phyloP scores from a whole-genome alignment of 108 stramenopile species.

The Bacterosira constricta region DNA sequence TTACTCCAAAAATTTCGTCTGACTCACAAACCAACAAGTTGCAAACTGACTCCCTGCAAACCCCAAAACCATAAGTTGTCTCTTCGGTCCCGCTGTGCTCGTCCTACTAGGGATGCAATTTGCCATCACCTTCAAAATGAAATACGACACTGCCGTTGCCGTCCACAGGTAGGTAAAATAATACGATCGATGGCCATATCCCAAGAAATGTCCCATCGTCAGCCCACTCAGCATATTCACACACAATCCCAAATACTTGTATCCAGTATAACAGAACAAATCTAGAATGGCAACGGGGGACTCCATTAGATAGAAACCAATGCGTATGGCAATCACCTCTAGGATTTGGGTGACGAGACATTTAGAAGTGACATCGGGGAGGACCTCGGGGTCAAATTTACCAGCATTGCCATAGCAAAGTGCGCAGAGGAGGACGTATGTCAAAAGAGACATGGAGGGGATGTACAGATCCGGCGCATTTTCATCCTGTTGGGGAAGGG shows the following conservation, averaged over 20 bases:
- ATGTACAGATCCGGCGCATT: slow-evolving; percentile 98
- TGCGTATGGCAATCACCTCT: slow-evolving; percentile 87
- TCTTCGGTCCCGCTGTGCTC: slow-evolving; percentile 74
- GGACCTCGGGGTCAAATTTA: slow-evolving; percentile 90
- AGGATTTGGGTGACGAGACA: slow-evolving; percentile 89
- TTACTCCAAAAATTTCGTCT: slow-evolving; percentile 80
- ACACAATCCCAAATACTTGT: slow-evolving; percentile 88
- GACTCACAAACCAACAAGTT: slow-evolving; percentile 91
- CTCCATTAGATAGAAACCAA: slow-evolving; percentile 91
- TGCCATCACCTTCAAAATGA: slow-evolving; percentile 91
- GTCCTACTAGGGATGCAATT: slow-evolving; percentile 75
- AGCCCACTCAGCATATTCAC: slow-evolving; percentile 82
- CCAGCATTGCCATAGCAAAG: slow-evolving; percentile 89
- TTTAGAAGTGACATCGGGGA: slow-evolving; percentile 87
- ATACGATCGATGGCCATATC: slow-evolving; percentile 74
- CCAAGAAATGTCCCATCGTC: slow-evolving; percentile 57
- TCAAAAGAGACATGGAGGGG: slow-evolving; percentile 94
- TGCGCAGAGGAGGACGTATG: slow-evolving; percentile 93
- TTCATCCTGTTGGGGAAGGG: slow-evolving; percentile 84
- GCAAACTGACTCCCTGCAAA: slow-evolving; percentile 85
- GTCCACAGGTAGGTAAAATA: slow-evolving; percentile 86
- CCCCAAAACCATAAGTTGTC: slow-evolving; percentile 86
- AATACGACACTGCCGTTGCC: slow-evolving; percentile 76
- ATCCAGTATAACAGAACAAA: slow-evolving; percentile 82
- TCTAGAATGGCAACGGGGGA: slow-evolving; percentile 72